Conservation (phyloP, 2,329 filamentous ascomycete genomes). For the Ophiocordyceps sinensis region DNA sequence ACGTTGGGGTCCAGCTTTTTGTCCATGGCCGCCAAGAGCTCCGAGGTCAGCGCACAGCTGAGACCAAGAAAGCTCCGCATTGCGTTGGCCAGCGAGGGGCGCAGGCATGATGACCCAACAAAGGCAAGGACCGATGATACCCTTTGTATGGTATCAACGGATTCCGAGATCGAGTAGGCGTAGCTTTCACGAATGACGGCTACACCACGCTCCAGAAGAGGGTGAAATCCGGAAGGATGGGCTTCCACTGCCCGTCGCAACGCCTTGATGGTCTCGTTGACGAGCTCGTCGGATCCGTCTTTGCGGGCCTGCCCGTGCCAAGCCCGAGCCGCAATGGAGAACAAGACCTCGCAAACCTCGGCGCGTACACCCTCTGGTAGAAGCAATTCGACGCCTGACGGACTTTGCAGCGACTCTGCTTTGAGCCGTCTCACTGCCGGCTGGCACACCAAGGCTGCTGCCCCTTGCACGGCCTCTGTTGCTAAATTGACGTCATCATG, state of each 20-base stretch:
- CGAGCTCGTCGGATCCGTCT: slow-evolving; percentile 17
- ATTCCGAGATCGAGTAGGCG: slow-evolving; percentile 6
- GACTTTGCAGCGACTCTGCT: neutral
- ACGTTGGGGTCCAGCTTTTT: slow-evolving; percentile 15
- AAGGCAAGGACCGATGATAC: slow-evolving; percentile 31
- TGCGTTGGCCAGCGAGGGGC: slow-evolving; percentile 10
- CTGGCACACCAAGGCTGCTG: slow-evolving; percentile 30
- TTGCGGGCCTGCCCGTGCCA: slow-evolving; percentile 8
- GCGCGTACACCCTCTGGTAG: slow-evolving; percentile 19
- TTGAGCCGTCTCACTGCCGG: slow-evolving; percentile 2
- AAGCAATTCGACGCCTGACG: slow-evolving; percentile 11
- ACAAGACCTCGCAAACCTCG: slow-evolving; percentile 22
- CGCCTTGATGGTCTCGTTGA: slow-evolving; percentile 26
- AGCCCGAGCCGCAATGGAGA: slow-evolving; percentile 13
- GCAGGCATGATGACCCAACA: slow-evolving; percentile 31
- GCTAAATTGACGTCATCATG: slow-evolving; percentile 26
- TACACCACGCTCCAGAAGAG: slow-evolving; percentile 16
- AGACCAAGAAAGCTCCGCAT: slow-evolving; percentile 27
- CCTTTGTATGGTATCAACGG: slow-evolving; percentile 15
- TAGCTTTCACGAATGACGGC: slow-evolving; percentile 12
- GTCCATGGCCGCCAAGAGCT: slow-evolving; percentile 22
- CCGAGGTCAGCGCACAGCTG: slow-evolving; percentile 17
- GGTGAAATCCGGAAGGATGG: slow-evolving; percentile 20
- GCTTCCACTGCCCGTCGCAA: slow-evolving; percentile 22
- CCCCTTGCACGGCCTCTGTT: slow-evolving; percentile 29